Conservation (phyloP, 2,329 filamentous ascomycete genomes). For the Plectosphaerella plurivora region DNA sequence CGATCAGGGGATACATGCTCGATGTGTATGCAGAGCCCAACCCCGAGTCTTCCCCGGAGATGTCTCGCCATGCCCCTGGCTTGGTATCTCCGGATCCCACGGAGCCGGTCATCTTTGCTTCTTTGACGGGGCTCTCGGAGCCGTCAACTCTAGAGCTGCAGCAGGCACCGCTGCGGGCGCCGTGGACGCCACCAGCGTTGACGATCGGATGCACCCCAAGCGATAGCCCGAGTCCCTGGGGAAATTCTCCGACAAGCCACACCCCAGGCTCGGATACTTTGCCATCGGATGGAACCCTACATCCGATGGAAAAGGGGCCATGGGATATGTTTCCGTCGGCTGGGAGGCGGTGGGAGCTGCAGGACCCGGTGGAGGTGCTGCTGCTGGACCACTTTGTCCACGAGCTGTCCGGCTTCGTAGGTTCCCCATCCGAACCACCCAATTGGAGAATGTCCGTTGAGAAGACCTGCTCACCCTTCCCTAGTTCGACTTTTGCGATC, state of each 20-base stretch:
- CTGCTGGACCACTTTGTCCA: not conserved
- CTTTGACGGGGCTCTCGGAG: not conserved
- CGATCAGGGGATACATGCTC: not conserved
- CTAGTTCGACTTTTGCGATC: conserved; percentile 11
- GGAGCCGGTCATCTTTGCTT: too few relatives aligned
- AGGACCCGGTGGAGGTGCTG: not conserved
- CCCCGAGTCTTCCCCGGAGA: not conserved
- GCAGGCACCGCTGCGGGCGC: too few relatives aligned
- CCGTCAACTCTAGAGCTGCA: not conserved
- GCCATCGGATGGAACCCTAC: too few relatives aligned
- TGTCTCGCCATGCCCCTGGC: too few relatives aligned
- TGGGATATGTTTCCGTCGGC: too few relatives aligned
- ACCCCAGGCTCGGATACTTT: too few relatives aligned
- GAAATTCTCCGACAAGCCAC: too few relatives aligned
- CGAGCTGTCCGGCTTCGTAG: not conserved
- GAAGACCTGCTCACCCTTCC: not conserved
- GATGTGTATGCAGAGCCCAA: not conserved
- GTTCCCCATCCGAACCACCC: not conserved
- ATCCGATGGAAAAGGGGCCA: too few relatives aligned
- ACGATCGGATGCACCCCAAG: too few relatives aligned
- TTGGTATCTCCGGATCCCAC: too few relatives aligned
- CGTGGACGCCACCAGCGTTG: too few relatives aligned
- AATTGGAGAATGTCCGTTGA: not conserved
- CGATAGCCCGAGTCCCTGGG: too few relatives aligned
- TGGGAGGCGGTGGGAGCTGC: not conserved